phyloP scores from a whole-genome alignment of 805 yeast genomes.

The Jamesozyma jinghongensis region DNA sequence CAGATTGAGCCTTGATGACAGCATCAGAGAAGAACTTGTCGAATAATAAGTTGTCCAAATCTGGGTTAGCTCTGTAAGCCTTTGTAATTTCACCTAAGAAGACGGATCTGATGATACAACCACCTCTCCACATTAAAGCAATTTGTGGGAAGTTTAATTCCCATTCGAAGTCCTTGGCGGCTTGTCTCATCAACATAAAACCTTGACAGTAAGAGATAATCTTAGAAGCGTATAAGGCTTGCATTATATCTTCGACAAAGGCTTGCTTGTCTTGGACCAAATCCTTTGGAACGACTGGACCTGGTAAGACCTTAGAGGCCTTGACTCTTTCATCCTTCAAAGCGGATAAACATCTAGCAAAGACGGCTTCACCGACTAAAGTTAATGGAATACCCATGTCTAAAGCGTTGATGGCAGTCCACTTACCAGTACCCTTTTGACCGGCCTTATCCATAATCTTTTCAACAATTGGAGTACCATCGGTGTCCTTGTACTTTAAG shows the following conservation, averaged over 20 bases:
- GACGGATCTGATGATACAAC: conserved; percentile 98
- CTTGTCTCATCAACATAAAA: conserved; percentile 97
- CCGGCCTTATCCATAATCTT: conserved; percentile 96
- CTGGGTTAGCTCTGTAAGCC: conserved; percentile 90
- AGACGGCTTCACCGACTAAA: conserved; percentile 96
- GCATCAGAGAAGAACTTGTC: conserved; percentile 91
- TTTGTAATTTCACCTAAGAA: conserved; percentile 94
- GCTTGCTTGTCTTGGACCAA: conserved; percentile 64
- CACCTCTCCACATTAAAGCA: conserved; percentile 99
- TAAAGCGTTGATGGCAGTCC: conserved; percentile 98
- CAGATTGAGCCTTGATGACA: conserved; percentile 82
- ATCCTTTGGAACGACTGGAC: conserved; percentile 63
- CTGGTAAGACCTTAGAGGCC: conserved; percentile 71
- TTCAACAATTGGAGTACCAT: conserved; percentile 89
- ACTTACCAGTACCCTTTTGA: conserved; percentile 99
- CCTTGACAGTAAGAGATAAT: conserved; percentile 98
- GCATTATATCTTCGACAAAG: conserved; percentile 89
- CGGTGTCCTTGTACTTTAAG: conserved; percentile 78
- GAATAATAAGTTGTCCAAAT: conserved; percentile 90
- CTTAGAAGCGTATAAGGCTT: conserved; percentile 97
- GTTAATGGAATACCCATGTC: conserved; percentile 98
- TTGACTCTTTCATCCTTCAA: conserved; percentile 82
- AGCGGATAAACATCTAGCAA: conserved; percentile 91
- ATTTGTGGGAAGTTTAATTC: conserved; percentile 95
- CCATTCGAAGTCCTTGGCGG: conserved; percentile 96